These are phyloP conservation scores for Neonectria punicea DNA, from an alignment of 2,329 filamentous ascomycete species.

Conservation along the genomic window DNA sequence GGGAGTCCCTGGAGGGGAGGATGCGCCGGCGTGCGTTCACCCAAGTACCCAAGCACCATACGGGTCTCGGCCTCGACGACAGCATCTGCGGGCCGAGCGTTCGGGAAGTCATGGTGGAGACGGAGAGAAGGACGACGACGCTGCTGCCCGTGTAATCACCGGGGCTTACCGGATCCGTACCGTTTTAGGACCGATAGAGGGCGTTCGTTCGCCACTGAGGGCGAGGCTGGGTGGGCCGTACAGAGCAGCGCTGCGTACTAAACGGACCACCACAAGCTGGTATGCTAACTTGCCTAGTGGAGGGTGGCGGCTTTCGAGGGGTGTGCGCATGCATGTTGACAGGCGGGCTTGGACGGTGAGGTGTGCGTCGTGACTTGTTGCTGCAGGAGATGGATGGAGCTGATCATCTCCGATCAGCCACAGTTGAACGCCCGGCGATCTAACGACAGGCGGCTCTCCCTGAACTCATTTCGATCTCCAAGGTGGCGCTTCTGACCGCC, in stretches of 20 bases:
- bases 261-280: not conserved
- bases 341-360: conserved; percentile 30
- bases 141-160: not conserved
- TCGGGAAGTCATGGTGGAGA: conserved; percentile 16
- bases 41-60: not conserved
- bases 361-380: conserved; percentile 8
- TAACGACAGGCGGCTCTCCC: not conserved
- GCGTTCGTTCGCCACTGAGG: conserved; percentile 36
- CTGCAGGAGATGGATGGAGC: conserved; percentile 22
- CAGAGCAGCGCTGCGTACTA: not conserved
- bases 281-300: no score
- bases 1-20: conserved; percentile 7
- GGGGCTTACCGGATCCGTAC: conserved; percentile 7
- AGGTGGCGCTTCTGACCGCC: conserved; percentile 13
- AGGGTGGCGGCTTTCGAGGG: conserved; percentile 29
- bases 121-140: conserved; percentile 5
- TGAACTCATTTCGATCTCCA: conserved; percentile 4
- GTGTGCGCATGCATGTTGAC: conserved; percentile 29
- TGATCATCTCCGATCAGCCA: conserved; percentile 24
- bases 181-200: conserved; percentile 25
- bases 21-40: not conserved
- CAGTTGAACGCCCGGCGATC: conserved; percentile 1
- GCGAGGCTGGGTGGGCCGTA: conserved; percentile 32
- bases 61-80: conserved; percentile 15
- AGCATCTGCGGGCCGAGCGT: conserved; percentile 26